Base-by-base conservation (phyloP, 768 basidiomycete genomes). In the Boletus vermiculosoides region DNA sequence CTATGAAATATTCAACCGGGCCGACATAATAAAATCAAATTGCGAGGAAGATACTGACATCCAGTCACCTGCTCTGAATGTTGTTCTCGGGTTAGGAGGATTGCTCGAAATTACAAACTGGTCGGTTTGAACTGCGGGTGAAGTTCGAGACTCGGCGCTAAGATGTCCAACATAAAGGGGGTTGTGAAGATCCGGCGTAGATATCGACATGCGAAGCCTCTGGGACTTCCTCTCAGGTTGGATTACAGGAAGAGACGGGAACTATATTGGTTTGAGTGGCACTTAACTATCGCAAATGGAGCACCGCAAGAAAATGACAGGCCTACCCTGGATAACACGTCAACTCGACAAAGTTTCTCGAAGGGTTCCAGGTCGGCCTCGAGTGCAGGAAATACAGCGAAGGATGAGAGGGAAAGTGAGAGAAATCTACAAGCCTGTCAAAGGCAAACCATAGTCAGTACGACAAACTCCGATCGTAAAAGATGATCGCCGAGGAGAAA, bases 41-140 rank as follows among this genome's bases (percentile, higher is more conserved):
- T 37, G n/a, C n/a, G 42, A 45, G 46, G 36, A 58, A 61, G 42
- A 63, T 22, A 83, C 87, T 74, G 66, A 88, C 87, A 89, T 87
- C 87, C 87, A 89, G 66, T 89, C 87, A 16, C 87, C 87, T 5
- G 80, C 73, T 62, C 87, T 77, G 70, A 88, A 89, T 62, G 76
- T 82, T 3, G 81, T 82, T 63, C 80, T 79, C 15, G 85, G 83
- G 66, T 88, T 89, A 13, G 87, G 87, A 6, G 87, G 87, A 61
- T 88, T 89, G 63, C 70, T 82, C 18, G 87, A 89, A 51, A 88
- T 75, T 5, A 83, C 77, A 58, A 83, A 86, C 34, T 80, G 79
- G 45, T 72, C 67, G 4, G 57, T 42, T 12, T 67, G 70, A 18
- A 56, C 9, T 0, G 23, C 13, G 4, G 48, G 33, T 0, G 51